Evolutionary conservation across 1,284 basidiomycete genomes (phyloP), one percentile per base, ranked within the genome.

Genomic region (Rhizoctonia solani): DNA sequence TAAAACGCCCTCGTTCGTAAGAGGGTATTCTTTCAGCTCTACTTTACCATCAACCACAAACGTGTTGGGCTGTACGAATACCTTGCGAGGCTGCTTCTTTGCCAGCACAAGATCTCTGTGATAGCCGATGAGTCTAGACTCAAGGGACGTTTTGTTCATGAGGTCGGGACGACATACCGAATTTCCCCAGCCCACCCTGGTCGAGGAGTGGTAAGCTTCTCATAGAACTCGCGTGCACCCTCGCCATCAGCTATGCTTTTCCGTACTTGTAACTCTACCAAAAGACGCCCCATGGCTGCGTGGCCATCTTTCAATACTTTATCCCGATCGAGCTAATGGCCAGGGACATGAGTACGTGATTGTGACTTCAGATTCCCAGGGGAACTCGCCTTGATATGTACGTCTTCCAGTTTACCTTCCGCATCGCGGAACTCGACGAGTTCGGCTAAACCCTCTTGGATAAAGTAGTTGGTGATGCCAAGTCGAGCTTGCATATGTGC

Each of bases 401-500:
- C 78, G 73, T 93, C 85, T 74, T 87, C 82, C 49, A 93, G 81
- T 39, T 75, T 77, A 27, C 87, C 87, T 68, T 81, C 76, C 0
- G 76, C 77, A 53, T 80, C 81, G 34, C 85, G 83, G 42, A 90
- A 77, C 72, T 88, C 87, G 73, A 92, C 85, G 34, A 93, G 77
- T 19, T 80, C 77, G 13, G 87, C 89, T 69, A 93, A 47, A 13
- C 68, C 68, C 56, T 83, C 82, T 30, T 83, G 78, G 69, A 91
- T 86, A 71, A 93, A 80, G 76, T 88, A 86, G 69, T 89, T 87
- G 11, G 88, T 90, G 74, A 93, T 93, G 30, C 90, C 90, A 68
- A 92, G 79, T 29, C 42, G 84, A 56, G 88, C 90, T 77, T 90
- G 91, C 92, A 94, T 94, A 74, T 94, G 92, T n/a, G 92, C 92